Base-by-base conservation (phyloP, 345 rosid genomes). In the Heritiera littoralis region DNA sequence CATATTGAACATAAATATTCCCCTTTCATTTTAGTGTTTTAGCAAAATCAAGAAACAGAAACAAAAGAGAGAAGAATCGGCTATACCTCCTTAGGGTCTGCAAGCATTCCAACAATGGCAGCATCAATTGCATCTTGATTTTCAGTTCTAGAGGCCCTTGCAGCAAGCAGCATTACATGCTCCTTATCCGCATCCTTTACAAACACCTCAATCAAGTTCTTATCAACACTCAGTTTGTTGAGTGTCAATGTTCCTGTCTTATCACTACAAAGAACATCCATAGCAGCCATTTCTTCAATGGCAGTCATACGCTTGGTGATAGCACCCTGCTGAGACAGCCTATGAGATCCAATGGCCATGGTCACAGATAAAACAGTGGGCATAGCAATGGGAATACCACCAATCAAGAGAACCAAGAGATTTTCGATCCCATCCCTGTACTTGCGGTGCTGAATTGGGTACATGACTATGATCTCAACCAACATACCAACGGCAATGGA, bases 111-210 rank as follows among this genome's bases (percentile, higher is more conserved):
- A 79, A 92, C 93, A 78, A 93, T 92, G 78, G 94, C 93, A 63
- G 94, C 91, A 83, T 93, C 98, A 83, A 92, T 93, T 60, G 98
- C 97, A 85, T 93, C 98, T 81, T 93, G 98, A 81, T 93, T 93
- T 86, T 93, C 98, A 0, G 81, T 85, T 80, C 98, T 91, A 54
- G 98, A 93, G 70, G 98, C 95, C 79, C 95, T 84, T 41, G 98
- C 98, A 23, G 98, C 96, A 0, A 90, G 89, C 74, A 90, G 83
- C 41, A 93, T 14, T 30, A 91, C 94, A 74, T 88, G 88, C 0
- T 88, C 92, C 80, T 85, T 90, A 60, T 90, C 94, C 69, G 88
- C 89, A 32, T 90, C 94, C 83, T 83, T 93, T 41, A 81, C 74
- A 52, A 87, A 91, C 78, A 91, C 95, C 86, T 93, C 98, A 74